Base-by-base conservation (phyloP, 2,329 filamentous ascomycete genomes). In the Neoscytalidium dimidiatum region DNA sequence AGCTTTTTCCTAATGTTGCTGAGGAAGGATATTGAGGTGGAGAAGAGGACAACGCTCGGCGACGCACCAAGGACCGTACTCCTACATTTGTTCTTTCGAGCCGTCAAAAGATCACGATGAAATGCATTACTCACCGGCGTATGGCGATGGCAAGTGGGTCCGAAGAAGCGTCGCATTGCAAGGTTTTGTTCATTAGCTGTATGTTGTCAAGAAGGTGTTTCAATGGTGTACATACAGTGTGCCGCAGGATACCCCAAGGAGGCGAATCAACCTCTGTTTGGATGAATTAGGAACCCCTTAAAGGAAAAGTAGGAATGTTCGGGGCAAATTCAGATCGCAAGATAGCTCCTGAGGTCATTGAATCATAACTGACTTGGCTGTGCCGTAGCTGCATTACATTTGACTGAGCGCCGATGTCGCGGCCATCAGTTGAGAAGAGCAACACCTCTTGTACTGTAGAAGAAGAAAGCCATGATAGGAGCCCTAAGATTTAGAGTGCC, bases 211-310 rank as follows among this genome's bases (percentile, higher is more conserved):
- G 52, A 14, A 35, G 53, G 35, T 44, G 56, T 33, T 48, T 46
- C 28, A 17, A 35, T 43, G 19, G 35, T 43, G 41, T 60, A 48
- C n/a, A 44, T 60, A 48, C n/a, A 44, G 19, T 33, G 28, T 35
- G 46, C 56, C 41, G 56, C 28, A 33, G 41, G 56, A 60, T 60
- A 60, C 56, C 56, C 56, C 35, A 14, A 41, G 21, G 29, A 58
- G 38, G 35, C 53, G 35, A 35, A 58, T 35, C 46, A 60, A 60
- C 33, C 8, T 33, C 9, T 17, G 17, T n/a, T n/a, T 8, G 6
- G 21, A 44, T 43, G 7, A 9, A 29, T 43, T 35, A 35, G 33
- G 33, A 14, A 9, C 8, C 33, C 33, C 33, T 14, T 35, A n/a
- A 44, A 44, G 13, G n/a, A 6, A 26, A 23, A 21, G 43, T 23